phyloP scores from a whole-genome alignment of 257 asterid genomes.

The Nicotiana sylvestris region DNA sequence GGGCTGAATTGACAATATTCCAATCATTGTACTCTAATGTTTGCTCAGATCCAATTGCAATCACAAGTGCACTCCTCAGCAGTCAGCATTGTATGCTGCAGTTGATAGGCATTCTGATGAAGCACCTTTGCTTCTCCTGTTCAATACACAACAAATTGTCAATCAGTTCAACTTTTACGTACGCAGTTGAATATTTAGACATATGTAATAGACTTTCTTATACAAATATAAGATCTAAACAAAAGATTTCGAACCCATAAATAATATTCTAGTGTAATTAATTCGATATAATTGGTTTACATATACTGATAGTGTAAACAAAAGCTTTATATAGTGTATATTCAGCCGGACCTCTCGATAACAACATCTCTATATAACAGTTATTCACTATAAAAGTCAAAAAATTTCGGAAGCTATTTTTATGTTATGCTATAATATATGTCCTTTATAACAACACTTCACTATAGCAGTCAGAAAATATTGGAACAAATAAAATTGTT shows the following conservation, averaged over 20 bases:
- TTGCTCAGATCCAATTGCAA: slow-evolving; percentile 17
- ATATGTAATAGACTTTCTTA: fast-evolving
- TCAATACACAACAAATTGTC: not conserved
- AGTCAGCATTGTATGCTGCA: not conserved
- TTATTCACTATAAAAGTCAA: too few relatives aligned
- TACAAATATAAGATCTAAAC: too few relatives aligned
- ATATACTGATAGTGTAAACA: not conserved
- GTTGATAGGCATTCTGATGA: not conserved
- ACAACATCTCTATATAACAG: too few relatives aligned
- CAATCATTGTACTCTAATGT: slow-evolving; percentile 15
- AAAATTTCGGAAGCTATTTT: too few relatives aligned
- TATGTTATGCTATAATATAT: too few relatives aligned
- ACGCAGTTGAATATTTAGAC: too few relatives aligned
- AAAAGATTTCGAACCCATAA: too few relatives aligned
- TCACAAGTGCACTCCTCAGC: slow-evolving; percentile 10
- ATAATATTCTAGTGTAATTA: not conserved
- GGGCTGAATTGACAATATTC: not conserved
- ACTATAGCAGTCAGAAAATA: too few relatives aligned
- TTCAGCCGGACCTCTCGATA: too few relatives aligned
- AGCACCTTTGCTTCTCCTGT: slow-evolving; percentile 21
- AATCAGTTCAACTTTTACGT: not conserved
- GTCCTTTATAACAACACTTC: too few relatives aligned
- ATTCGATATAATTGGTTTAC: not conserved
- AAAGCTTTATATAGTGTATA: not conserved
- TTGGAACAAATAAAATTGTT: fast-evolving